phyloP scores from a whole-genome alignment of 805 yeast species.

The Barnettozyma botsteinii region DNA sequence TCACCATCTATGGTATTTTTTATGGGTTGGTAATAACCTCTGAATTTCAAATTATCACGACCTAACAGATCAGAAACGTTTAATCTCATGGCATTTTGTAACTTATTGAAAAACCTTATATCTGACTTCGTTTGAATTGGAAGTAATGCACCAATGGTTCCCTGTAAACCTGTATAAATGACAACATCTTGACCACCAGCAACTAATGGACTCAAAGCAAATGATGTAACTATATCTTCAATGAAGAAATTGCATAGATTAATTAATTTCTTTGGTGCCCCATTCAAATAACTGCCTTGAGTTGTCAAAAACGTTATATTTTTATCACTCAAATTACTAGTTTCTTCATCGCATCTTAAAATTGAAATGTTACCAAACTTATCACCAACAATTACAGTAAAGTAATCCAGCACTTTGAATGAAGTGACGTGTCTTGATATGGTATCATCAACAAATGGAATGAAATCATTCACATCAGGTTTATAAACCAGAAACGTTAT shows the following conservation, averaged over 20 bases:
- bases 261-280: constrained; percentile 47
- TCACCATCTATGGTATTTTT: constrained; percentile 86
- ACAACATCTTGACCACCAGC: constrained; percentile 63
- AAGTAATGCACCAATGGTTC: constrained; percentile 67
- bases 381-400: constrained; percentile 80
- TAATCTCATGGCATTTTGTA: constrained; percentile 43
- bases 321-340: constrained; percentile 43
- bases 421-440: constrained; percentile 62
- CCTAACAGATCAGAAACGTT: constrained; percentile 36
- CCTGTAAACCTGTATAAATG: constrained; percentile 72
- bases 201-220: constrained; percentile 48
- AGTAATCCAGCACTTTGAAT: constrained; percentile 57
- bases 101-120: constrained; percentile 45
- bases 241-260: constrained; percentile 53
- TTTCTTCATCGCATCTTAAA: constrained; percentile 50
- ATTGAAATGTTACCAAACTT: constrained; percentile 77
- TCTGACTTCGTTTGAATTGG: constrained; percentile 66
- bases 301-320: constrained; percentile 35
- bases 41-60: constrained; percentile 58
- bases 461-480: constrained; percentile 40
- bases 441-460: constrained; percentile 65
- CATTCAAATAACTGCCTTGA: constrained; percentile 36
- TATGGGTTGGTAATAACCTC: constrained; percentile 80
- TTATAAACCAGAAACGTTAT: constrained; percentile 52
- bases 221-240: constrained; percentile 64